phyloP scores from a whole-genome alignment of 2,329 filamentous ascomycete species.

The Penicillium sp. region DNA sequence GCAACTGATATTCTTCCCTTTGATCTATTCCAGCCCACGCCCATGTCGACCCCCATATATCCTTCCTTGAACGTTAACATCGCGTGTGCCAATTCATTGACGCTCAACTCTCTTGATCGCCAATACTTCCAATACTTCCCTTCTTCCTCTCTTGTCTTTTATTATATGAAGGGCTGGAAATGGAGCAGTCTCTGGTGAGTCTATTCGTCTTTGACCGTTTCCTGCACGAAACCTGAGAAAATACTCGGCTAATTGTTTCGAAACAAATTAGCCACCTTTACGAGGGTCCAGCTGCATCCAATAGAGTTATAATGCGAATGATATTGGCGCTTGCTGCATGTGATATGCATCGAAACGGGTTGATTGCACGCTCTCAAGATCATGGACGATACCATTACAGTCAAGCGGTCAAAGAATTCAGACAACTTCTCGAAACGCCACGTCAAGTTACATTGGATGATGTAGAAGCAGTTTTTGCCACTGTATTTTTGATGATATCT shows the following conservation, averaged over 20 bases:
- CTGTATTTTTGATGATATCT: constrained; percentile 39
- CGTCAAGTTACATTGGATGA: constrained; percentile 29
- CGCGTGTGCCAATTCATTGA: constrained; percentile 36
- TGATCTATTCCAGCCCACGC: constrained; percentile 18
- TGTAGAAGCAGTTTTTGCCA: constrained; percentile 37
- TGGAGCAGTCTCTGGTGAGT: constrained; percentile 38
- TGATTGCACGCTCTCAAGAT: constrained; percentile 28
- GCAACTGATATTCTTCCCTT: constrained; percentile 14
- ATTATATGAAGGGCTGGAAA: constrained; percentile 40
- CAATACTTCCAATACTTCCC: constrained; percentile 38
- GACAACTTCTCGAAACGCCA: constrained; percentile 34
- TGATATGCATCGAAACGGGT: constrained; percentile 38
- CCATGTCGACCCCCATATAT: constrained; percentile 27
- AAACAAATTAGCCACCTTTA: constrained; percentile 27
- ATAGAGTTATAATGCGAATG: constrained; percentile 43
- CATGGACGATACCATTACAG: constrained; percentile 38
- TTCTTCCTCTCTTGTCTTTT: constrained; percentile 34
- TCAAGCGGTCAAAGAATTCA: constrained; percentile 38
- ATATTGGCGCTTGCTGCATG: constrained; percentile 39
- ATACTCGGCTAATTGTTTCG: neutral
- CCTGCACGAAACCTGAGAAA: neutral
- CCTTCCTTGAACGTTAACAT: constrained; percentile 23
- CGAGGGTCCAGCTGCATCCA: constrained; percentile 34
- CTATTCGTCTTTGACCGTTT: neutral
- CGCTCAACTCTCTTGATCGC: constrained; percentile 35